Evolutionary conservation across 202 grass and related monocot species (phyloP).

Genomic region (Zoysia matrella): DNA sequence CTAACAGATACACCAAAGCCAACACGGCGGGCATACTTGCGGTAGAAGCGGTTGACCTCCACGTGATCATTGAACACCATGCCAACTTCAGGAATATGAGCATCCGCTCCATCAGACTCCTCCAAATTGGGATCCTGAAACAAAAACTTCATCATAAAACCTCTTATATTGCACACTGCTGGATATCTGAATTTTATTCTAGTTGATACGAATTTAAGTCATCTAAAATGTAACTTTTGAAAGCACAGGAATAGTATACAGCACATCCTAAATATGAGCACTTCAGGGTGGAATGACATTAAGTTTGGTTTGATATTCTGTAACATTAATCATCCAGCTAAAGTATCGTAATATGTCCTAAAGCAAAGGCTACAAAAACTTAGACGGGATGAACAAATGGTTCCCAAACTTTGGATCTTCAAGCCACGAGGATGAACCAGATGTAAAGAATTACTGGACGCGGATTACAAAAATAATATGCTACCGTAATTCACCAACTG

Average conservation of each 20-base stretch:
- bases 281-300: neutral
- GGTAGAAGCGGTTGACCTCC: slow-evolving; percentile 82
- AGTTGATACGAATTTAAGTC: neutral
- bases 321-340: slow-evolving; percentile 25
- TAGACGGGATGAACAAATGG: too few species aligned
- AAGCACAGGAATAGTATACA: slow-evolving; percentile 3
- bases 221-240: neutral
- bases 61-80: slow-evolving; percentile 88
- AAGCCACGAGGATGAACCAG: slow-evolving; percentile 18
- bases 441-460: neutral
- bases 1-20: slow-evolving; percentile 95
- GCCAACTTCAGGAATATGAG: slow-evolving; percentile 81
- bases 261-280: neutral
- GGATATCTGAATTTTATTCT: slow-evolving; percentile 7
- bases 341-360: neutral
- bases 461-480: neutral
- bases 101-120: slow-evolving; percentile 59
- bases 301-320: neutral
- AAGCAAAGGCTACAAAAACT: slow-evolving; percentile 11
- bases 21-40: slow-evolving; percentile 76
- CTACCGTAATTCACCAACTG: neutral
- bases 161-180: slow-evolving; percentile 5
- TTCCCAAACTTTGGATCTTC: neutral
- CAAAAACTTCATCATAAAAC: slow-evolving; percentile 33
- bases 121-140: slow-evolving; percentile 59